Percentiles rank a stretch among this genome's conserved stretches.
Evolutionary conservation across 305 asterid species (phyloP).

Genomic region (Plantago rigida): DNA sequence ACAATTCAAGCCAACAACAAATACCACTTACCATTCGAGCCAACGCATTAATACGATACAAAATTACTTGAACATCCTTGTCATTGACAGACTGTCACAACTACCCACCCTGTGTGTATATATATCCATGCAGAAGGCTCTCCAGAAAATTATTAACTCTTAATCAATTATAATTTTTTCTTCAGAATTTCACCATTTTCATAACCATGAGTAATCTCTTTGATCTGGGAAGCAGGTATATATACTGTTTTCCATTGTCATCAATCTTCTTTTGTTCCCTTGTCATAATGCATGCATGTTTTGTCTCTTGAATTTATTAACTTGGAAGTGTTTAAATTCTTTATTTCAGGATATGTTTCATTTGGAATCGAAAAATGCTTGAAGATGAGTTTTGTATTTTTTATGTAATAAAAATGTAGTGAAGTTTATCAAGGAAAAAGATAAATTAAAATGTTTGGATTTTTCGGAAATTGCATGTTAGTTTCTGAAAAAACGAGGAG

Average conservation of each 20-base stretch:
- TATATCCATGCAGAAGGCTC: slow-evolving; percentile 12
- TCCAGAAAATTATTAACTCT: too few species aligned
- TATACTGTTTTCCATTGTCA: neutral
- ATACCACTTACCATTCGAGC: too few species aligned
- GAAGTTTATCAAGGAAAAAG: too few species aligned
- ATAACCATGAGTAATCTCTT: slow-evolving; percentile 37
- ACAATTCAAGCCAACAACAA: too few species aligned
- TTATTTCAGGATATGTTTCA: neutral
- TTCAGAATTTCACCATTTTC: slow-evolving; percentile 7
- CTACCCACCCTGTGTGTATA: slow-evolving; percentile 9
- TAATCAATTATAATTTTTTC: neutral
- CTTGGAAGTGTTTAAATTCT: neutral
- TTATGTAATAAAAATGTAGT: too few species aligned
- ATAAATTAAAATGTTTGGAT: too few species aligned
- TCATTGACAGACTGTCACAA: slow-evolving; percentile 32
- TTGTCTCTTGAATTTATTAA: slow-evolving; percentile 12
- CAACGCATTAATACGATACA: too few species aligned
- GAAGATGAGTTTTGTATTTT: too few species aligned
- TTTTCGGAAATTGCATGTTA: too few species aligned
- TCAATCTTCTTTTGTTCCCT: too few species aligned
- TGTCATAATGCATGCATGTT: slow-evolving; percentile 25
- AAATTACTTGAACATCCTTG: slow-evolving; percentile 1
- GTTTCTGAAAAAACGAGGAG: too few species aligned
- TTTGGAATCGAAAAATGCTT: neutral
- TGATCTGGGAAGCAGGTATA: slow-evolving; percentile 43